These are phyloP conservation scores for Taiwanofungus camphoratus DNA, from an alignment of 1,284 basidiomycete species.

Conservation along the genomic window DNA sequence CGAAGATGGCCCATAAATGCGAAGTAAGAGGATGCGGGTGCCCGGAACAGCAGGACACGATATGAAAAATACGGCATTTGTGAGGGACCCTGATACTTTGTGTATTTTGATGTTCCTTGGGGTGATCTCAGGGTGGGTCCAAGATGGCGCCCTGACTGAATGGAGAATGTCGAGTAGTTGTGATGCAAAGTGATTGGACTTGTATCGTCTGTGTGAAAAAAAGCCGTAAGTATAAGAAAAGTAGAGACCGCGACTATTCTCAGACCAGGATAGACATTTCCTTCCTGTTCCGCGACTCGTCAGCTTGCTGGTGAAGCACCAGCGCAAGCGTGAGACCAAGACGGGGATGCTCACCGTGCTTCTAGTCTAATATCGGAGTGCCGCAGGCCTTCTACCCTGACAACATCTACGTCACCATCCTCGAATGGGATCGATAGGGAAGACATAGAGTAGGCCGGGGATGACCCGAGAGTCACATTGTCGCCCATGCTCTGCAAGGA, in stretches of 20 bases:
- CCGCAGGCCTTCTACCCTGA: constrained; percentile 55
- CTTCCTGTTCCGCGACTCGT: constrained; percentile 20
- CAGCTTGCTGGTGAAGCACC: constrained; percentile 20
- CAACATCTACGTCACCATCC: constrained; percentile 37
- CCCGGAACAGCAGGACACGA: constrained; percentile 52
- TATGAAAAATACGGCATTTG: constrained; percentile 94
- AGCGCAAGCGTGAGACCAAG: constrained; percentile 15
- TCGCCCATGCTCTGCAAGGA: constrained; percentile 20
- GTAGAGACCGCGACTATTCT: constrained; percentile 7
- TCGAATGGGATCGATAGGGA: constrained; percentile 38
- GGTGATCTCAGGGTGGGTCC: constrained; percentile 43
- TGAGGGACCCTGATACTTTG: constrained; percentile 87
- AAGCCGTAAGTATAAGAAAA: constrained; percentile 10
- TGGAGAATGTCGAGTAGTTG: constrained; percentile 52
- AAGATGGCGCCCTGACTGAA: constrained; percentile 50
- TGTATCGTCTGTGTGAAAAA: constrained; percentile 53
- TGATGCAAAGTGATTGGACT: constrained; percentile 51
- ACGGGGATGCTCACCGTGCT: constrained; percentile 55
- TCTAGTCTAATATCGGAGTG: constrained; percentile 61
- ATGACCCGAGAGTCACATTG: constrained; percentile 15
- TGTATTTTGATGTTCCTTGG: constrained; percentile 55
- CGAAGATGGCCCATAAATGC: constrained; percentile 87
- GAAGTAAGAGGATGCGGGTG: constrained; percentile 68
- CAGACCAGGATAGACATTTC: constrained; percentile 20
- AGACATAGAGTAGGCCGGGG: constrained; percentile 31